Conservation (phyloP, 495 filamentous ascomycete species). For the Penicillium parvum region DNA sequence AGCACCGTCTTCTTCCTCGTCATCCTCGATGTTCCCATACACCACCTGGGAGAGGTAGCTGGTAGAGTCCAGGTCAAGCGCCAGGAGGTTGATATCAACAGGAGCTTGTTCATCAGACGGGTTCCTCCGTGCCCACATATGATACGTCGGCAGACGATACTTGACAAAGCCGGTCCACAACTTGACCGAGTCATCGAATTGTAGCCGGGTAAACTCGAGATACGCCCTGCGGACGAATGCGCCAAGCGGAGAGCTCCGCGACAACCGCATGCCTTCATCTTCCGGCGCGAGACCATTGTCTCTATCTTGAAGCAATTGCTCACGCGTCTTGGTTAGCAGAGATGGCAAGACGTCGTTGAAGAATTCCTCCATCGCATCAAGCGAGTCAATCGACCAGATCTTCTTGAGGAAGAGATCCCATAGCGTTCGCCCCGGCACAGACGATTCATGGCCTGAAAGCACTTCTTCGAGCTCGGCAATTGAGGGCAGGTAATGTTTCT, state of each 20-base stretch:
- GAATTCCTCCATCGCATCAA: slow-evolving; percentile 68
- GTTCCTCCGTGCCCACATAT: slow-evolving; percentile 65
- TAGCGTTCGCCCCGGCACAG: slow-evolving; percentile 69
- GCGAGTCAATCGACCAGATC: slow-evolving; percentile 78
- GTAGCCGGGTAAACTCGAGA: slow-evolving; percentile 74
- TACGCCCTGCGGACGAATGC: slow-evolving; percentile 72
- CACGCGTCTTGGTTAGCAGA: slow-evolving; percentile 58
- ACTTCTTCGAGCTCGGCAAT: slow-evolving; percentile 65
- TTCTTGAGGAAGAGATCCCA: slow-evolving; percentile 84
- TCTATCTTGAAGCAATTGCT: slow-evolving; percentile 45
- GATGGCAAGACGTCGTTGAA: slow-evolving; percentile 51
- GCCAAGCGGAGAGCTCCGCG: slow-evolving; percentile 75
- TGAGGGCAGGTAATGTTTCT: slow-evolving; percentile 50
- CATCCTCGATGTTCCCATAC: slow-evolving; percentile 57
- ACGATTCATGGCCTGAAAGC: slow-evolving; percentile 56
- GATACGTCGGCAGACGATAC: slow-evolving; percentile 72
- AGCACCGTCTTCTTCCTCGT: slow-evolving; percentile 36
- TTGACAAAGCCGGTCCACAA: slow-evolving; percentile 77
- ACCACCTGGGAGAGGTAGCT: slow-evolving; percentile 52
- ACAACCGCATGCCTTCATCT: slow-evolving; percentile 44
- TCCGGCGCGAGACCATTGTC: slow-evolving; percentile 47
- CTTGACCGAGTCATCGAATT: slow-evolving; percentile 68
- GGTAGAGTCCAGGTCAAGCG: slow-evolving; percentile 29
- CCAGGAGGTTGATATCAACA: slow-evolving; percentile 61
- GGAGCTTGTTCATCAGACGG: slow-evolving; percentile 56